Evolutionary conservation across 257 asterid species (phyloP).

Genomic region (Echium plantagineum): DNA sequence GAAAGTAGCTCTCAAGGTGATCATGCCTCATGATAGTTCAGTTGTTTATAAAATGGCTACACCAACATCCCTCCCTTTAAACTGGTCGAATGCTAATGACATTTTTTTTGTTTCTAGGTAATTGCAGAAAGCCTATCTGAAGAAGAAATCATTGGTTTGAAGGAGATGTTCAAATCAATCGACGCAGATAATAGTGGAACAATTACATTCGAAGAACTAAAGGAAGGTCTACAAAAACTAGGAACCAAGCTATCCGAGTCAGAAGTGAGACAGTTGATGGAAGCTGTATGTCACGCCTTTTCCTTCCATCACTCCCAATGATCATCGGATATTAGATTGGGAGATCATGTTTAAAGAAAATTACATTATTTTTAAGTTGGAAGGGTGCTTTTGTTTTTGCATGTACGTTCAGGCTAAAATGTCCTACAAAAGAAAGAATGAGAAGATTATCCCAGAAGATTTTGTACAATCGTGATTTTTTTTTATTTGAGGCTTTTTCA

Average conservation of each 20-base stretch:
- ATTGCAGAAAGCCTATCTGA: constrained; percentile 90
- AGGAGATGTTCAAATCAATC: constrained; percentile 92
- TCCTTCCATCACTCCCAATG: not conserved
- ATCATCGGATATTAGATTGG: no score
- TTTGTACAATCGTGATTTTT: not conserved
- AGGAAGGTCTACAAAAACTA: constrained; percentile 80
- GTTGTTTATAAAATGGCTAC: not conserved
- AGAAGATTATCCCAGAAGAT: not conserved
- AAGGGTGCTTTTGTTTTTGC: no score
- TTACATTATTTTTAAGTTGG: no score
- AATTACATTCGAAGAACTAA: constrained; percentile 79
- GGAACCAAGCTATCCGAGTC: constrained; percentile 94
- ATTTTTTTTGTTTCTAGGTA: constrained; percentile 34
- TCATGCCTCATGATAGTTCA: not conserved
- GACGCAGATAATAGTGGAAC: constrained; percentile 92
- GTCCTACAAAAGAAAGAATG: no score
- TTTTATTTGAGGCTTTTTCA: constrained; percentile 2
- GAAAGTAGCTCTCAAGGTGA: constrained; percentile 93
- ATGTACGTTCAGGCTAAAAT: no score
- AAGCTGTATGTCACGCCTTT: constrained; percentile 43
- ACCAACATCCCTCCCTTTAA: not conserved
- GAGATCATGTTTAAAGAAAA: no score
- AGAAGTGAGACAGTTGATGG: constrained; percentile 91
- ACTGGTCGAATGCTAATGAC: not conserved
- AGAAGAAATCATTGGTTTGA: constrained; percentile 95